Percentiles rank a stretch among this genome's conserved stretches.
phyloP scores from a whole-genome alignment of 495 filamentous ascomycete genomes.

The Margaritispora aquatica region DNA sequence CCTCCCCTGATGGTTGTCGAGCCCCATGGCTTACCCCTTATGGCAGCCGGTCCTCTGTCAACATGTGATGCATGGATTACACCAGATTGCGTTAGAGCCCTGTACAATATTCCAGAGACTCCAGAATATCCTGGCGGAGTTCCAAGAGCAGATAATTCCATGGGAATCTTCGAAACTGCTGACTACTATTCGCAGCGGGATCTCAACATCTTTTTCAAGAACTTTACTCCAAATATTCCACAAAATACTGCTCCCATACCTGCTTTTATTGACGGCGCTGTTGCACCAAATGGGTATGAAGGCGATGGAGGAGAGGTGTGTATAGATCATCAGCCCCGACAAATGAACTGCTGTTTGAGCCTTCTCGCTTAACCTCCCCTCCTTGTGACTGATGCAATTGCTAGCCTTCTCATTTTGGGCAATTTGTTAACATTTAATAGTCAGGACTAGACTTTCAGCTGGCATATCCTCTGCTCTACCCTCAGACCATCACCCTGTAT shows the following conservation, averaged over 20 bases:
- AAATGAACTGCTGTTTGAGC: too few species aligned
- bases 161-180: conserved; percentile 27
- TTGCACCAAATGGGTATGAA: background rate
- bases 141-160: conserved; percentile 23
- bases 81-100: conserved; percentile 18
- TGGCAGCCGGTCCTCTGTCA: background rate
- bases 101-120: conserved; percentile 16
- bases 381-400: too few species aligned
- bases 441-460: conserved; percentile 17
- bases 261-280: conserved; percentile 15
- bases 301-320: conserved; percentile 9
- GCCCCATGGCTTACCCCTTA: background rate
- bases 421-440: too few species aligned
- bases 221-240: conserved; percentile 33
- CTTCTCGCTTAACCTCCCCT: too few species aligned
- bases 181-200: conserved; percentile 43
- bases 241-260: conserved; percentile 19
- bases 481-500: conserved; percentile 15
- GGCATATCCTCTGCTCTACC: conserved; percentile 15
- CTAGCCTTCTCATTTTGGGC: too few species aligned
- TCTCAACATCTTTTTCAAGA: conserved; percentile 53
- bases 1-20: background rate
- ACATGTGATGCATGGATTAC: conserved; percentile 12
- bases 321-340: too few species aligned
- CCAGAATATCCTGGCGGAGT: conserved; percentile 13